Evolutionary conservation across 805 yeast species (phyloP).

Genomic region (Candida ulmi): DNA sequence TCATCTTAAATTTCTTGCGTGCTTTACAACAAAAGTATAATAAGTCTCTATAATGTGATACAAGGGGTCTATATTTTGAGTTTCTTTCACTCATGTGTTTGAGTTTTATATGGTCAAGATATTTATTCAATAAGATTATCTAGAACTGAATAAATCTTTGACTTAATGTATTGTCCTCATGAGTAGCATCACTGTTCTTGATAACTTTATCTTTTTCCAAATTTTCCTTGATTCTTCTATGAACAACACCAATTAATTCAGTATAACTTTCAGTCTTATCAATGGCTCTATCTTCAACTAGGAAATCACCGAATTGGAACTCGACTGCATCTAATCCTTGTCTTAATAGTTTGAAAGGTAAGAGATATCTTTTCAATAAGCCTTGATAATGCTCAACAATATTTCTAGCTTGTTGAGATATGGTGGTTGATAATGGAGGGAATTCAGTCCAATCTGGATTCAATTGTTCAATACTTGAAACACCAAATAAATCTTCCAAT

Average conservation of each 20-base stretch:
- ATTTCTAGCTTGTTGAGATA: conserved; percentile 63
- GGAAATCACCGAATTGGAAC: conserved; percentile 42
- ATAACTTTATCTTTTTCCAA: conserved; percentile 38
- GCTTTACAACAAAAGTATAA: not conserved
- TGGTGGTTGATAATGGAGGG: conserved; percentile 64
- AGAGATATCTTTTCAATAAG: conserved; percentile 30
- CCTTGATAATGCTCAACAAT: conserved; percentile 54
- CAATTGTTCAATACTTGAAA: conserved; percentile 29
- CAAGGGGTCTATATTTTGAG: no score
- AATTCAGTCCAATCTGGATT: conserved; percentile 38
- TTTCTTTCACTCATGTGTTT: no score
- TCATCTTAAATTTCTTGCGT: not conserved
- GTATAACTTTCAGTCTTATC: conserved; percentile 52
- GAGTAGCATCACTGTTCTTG: conserved; percentile 13
- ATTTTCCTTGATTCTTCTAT: conserved; percentile 52
- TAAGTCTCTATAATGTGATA: no score
- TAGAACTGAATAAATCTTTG: conserved; percentile 17
- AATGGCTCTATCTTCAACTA: conserved; percentile 68
- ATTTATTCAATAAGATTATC: no score
- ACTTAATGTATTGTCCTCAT: conserved; percentile 18
- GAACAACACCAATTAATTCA: conserved; percentile 66
- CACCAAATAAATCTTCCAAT: conserved; percentile 71
- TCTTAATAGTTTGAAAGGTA: conserved; percentile 56
- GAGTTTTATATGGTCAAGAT: no score
- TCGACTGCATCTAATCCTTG: conserved; percentile 51